Percentiles rank a stretch among this genome's conserved stretches.
Evolutionary conservation across 768 basidiomycete species (phyloP).

Genomic region (Nidula microcarpa): DNA sequence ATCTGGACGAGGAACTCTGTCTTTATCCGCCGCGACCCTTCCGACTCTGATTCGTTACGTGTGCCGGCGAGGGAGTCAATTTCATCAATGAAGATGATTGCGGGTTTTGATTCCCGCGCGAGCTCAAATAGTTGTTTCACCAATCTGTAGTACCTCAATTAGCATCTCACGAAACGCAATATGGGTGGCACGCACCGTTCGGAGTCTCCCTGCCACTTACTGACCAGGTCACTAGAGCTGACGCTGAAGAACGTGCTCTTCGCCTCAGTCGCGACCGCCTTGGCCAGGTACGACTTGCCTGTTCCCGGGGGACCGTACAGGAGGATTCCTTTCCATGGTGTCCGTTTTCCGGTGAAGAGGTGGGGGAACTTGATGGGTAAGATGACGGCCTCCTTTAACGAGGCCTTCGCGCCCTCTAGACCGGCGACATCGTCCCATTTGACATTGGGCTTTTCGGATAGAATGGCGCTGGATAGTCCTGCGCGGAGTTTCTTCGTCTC

Average conservation of each 20-base stretch:
- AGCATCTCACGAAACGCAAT: background rate
- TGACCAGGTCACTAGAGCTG: conserved; percentile 91
- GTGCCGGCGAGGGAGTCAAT: conserved; percentile 95
- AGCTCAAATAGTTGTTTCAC: conserved; percentile 96
- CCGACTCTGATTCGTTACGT: conserved; percentile 94
- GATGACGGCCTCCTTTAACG: conserved; percentile 97
- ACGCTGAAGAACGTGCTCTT: conserved; percentile 99
- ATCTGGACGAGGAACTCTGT: conserved; percentile 98
- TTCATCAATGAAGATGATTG: conserved; percentile 99
- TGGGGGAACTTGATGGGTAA: conserved; percentile 99
- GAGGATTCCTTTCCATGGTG: conserved; percentile 94
- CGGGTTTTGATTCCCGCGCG: conserved; percentile 92
- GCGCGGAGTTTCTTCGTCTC: conserved; percentile 97
- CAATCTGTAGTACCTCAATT: conserved; percentile 44
- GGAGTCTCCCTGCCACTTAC: conserved; percentile 99
- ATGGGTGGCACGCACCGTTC: conserved; percentile 62
- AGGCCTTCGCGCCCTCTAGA: conserved; percentile 90
- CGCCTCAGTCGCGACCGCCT: conserved; percentile 98
- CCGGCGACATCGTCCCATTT: conserved; percentile 99
- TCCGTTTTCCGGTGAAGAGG: conserved; percentile 96
- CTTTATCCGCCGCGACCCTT: conserved; percentile 96
- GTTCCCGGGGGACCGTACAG: conserved; percentile 98
- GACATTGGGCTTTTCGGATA: conserved; percentile 92
- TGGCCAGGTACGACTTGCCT: conserved; percentile 94
- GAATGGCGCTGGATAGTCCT: conserved; percentile 81